Conservation (phyloP, 2,329 filamentous ascomycete genomes). For the Blumeriella jaapii region DNA sequence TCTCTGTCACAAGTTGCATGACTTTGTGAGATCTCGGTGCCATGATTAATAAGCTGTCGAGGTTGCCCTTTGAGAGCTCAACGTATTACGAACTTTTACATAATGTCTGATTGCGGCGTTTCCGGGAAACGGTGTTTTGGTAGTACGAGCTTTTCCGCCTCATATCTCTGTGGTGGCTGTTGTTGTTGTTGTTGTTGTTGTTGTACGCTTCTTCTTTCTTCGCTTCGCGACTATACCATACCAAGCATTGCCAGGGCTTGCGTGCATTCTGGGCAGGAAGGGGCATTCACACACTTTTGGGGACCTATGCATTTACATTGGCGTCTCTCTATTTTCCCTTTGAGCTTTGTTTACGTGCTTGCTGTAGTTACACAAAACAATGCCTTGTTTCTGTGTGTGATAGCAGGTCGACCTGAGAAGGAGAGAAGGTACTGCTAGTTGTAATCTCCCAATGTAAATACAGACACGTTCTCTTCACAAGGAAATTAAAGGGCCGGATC, state of each 20-base stretch:
- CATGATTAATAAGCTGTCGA: too few species aligned
- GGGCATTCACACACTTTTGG: constrained; percentile 15
- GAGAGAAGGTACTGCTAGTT: constrained; percentile 3
- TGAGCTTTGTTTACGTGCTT: background rate
- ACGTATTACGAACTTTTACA: constrained; percentile 4
- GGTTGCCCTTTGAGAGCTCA: constrained; percentile 1
- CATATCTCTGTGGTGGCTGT: too few species aligned
- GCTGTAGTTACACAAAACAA: too few species aligned
- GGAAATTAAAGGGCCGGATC: background rate
- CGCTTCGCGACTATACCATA: constrained; percentile 21
- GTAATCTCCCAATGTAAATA: constrained; percentile 6
- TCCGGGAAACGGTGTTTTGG: constrained; percentile 4
- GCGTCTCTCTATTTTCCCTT: constrained; percentile 11
- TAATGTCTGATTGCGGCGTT: constrained; percentile 6
- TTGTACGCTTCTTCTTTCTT: constrained; percentile 17
- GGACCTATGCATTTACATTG: constrained; percentile 22
- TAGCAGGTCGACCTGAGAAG: background rate
- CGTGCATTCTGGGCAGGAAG: constrained; percentile 19
- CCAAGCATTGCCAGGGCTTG: constrained; percentile 21
- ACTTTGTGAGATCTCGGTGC: background rate
- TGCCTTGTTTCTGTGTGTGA: background rate
- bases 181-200: constrained; percentile 1
- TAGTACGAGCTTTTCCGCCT: constrained; percentile 1
- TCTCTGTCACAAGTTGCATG: background rate
- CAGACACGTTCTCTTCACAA: constrained; percentile 3